Conservation (phyloP, 2,329 filamentous ascomycete species). For the Dissoconium aciculare region DNA sequence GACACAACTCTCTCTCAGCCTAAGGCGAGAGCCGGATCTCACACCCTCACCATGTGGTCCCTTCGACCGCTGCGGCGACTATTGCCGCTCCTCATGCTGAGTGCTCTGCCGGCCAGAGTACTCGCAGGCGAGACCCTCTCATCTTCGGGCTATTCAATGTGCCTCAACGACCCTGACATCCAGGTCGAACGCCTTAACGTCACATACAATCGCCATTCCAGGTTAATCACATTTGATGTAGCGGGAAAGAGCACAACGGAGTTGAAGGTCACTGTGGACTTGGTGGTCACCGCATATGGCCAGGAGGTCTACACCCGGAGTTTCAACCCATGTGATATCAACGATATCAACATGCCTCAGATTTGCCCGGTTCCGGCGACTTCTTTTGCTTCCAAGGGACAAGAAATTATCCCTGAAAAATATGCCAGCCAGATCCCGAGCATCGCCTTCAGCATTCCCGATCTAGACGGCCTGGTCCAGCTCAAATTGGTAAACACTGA, state of each 20-base stretch:
- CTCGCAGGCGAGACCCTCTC: slow-evolving; percentile 57
- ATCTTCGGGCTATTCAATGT: slow-evolving; percentile 68
- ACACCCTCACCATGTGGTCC: slow-evolving; percentile 18
- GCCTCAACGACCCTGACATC: slow-evolving; percentile 45
- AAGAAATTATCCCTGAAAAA: slow-evolving; percentile 53
- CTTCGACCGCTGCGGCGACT: slow-evolving; percentile 10
- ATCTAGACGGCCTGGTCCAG: slow-evolving; percentile 74
- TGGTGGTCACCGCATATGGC: slow-evolving; percentile 75
- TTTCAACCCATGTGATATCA: slow-evolving; percentile 65
- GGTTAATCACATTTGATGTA: slow-evolving; percentile 66
- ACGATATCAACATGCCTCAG: slow-evolving; percentile 42
- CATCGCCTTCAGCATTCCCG: slow-evolving; percentile 81
- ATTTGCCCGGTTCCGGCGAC: slow-evolving; percentile 76
- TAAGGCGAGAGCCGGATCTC: slow-evolving; percentile 4
- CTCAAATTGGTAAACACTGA: slow-evolving; percentile 57
- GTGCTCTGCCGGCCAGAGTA: slow-evolving; percentile 32
- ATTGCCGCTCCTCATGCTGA: slow-evolving; percentile 20
- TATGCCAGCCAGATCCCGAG: slow-evolving; percentile 64
- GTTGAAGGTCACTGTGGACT: slow-evolving; percentile 65
- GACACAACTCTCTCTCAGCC: neutral
- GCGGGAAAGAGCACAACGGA: slow-evolving; percentile 56
- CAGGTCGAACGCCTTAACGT: slow-evolving; percentile 61
- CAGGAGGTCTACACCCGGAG: slow-evolving; percentile 59
- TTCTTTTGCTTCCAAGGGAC: slow-evolving; percentile 56
- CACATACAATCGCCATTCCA: slow-evolving; percentile 59